Percentiles rank a stretch among this genome's conserved stretches.
These are phyloP conservation scores for Daphne laureola DNA, from an alignment of 441 rosid species.

Conservation along the genomic window DNA sequence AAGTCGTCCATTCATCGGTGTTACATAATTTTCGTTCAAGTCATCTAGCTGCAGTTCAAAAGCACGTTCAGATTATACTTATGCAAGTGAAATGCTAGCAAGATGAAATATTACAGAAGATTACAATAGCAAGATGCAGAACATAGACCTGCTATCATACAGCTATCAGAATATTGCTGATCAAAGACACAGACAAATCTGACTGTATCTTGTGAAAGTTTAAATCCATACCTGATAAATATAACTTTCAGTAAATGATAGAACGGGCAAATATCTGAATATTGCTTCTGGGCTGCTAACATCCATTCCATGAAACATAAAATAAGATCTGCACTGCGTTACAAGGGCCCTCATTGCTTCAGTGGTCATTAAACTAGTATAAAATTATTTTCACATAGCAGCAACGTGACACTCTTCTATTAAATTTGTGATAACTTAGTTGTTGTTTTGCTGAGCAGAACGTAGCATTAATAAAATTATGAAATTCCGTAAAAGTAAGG, in stretches of 20 bases:
- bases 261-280: slow-evolving; percentile 65
- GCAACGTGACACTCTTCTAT: too few species aligned
- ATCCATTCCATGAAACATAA: slow-evolving; percentile 82
- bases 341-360: neutral
- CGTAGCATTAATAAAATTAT: too few species aligned
- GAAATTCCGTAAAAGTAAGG: too few species aligned
- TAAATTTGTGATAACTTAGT: too few species aligned
- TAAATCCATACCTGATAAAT: slow-evolving; percentile 62
- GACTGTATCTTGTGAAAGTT: slow-evolving; percentile 2
- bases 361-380: neutral
- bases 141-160: neutral
- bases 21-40: slow-evolving; percentile 61
- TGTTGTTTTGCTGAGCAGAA: too few species aligned
- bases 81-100: slow-evolving; percentile 4
- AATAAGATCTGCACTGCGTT: slow-evolving; percentile 83
- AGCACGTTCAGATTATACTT: slow-evolving; percentile 3
- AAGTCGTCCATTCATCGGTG: slow-evolving; percentile 21
- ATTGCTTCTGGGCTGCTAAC: slow-evolving; percentile 41
- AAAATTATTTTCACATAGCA: neutral
- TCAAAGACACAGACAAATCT: neutral
- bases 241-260: slow-evolving; percentile 71
- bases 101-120: slow-evolving; percentile 5
- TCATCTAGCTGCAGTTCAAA: slow-evolving; percentile 59
- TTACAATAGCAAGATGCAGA: neutral
- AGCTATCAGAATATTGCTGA: neutral